Evolutionary conservation across 2,329 filamentous ascomycete genomes (phyloP).

Genomic region (Cladosporium colombiae): DNA sequence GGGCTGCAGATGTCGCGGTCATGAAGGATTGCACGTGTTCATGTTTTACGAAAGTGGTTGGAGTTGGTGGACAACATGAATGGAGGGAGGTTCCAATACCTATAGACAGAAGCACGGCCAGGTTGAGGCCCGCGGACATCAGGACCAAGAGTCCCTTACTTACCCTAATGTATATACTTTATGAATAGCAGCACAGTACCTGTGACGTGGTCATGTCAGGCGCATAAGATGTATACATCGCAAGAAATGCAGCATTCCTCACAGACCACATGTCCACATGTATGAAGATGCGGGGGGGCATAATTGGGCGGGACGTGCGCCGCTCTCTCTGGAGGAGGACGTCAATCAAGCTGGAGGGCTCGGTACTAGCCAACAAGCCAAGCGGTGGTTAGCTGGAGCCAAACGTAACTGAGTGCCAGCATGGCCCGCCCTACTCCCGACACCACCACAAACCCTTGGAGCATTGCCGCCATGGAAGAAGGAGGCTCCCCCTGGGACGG

Average conservation of each 20-base stretch:
- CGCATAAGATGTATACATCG: neutral
- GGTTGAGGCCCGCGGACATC: neutral
- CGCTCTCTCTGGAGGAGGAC: neutral
- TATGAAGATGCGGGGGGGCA: neutral
- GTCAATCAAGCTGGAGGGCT: slow-evolving; percentile 6
- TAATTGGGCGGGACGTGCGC: neutral
- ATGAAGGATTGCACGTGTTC: neutral
- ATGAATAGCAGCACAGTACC: neutral
- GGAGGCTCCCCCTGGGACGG: slow-evolving; percentile 38
- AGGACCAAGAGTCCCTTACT: neutral
- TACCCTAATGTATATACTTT: neutral
- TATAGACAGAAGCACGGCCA: neutral
- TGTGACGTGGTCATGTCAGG: neutral
- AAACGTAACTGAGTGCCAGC: slow-evolving; percentile 1
- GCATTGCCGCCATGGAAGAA: slow-evolving; percentile 33
- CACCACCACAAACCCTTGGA: slow-evolving; percentile 27
- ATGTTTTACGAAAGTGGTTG: neutral
- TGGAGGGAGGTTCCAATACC: neutral
- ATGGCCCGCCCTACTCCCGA: slow-evolving; percentile 18
- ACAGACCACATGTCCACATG: neutral
- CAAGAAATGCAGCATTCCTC: neutral
- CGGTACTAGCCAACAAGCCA: slow-evolving; percentile 14
- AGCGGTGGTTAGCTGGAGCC: slow-evolving; percentile 10
- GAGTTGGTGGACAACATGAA: neutral
- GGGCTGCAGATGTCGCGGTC: neutral